Evolutionary conservation across 371 early-diverging fungal species (phyloP), one percentile per base, ranked within the genome.

Genomic region (Apophysomyces elegans): DNA sequence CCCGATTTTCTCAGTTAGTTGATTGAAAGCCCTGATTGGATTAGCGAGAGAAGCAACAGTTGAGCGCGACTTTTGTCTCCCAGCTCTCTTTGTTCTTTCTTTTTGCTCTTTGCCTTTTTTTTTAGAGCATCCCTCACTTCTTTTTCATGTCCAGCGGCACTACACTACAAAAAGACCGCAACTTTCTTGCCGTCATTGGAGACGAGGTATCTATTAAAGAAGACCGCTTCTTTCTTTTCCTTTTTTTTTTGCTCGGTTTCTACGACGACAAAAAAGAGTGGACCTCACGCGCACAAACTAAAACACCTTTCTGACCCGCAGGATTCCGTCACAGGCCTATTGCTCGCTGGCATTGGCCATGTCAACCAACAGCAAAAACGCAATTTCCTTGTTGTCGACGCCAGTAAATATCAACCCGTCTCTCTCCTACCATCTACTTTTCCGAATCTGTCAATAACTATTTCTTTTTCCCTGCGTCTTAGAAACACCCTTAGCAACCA

Each of bases 301-400:
- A 45, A 45, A 45, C 46, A n/a, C 46, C 32, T 26, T 26, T 13
- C 41, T 41, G 41, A 11, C 21, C 21, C 54, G 37, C 74, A 96
- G 93, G 99, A 99, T 83, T 91, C 97, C 12, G 95, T 99, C 57
- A 99, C 99, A 4, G 99, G 99, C 45, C 86, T 98, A 63, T 86
- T 99, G 38, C 87, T 99, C 56, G 96, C 98, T 38, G 99, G 99
- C 50, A 90, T 97, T 56, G 99, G 99, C 43, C 93, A 98, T 77
- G 88, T 97, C 38, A 88, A 93, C 68, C 79, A 88, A 18, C 88
- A 88, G 62, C 91, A 92, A 71, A 91, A 91, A 69, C 78, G 92
- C 56, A 99, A 99, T 89, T 99, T 97, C 73, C 78, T 97, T 41
- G 94, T 97, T 16, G 98, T 98, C 16, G 97, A 97, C 75, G 74